Percentiles rank a stretch among this genome's conserved stretches.
These are phyloP conservation scores for Xanthoconium separans DNA, from an alignment of 1,284 basidiomycete species.

Conservation along the genomic window DNA sequence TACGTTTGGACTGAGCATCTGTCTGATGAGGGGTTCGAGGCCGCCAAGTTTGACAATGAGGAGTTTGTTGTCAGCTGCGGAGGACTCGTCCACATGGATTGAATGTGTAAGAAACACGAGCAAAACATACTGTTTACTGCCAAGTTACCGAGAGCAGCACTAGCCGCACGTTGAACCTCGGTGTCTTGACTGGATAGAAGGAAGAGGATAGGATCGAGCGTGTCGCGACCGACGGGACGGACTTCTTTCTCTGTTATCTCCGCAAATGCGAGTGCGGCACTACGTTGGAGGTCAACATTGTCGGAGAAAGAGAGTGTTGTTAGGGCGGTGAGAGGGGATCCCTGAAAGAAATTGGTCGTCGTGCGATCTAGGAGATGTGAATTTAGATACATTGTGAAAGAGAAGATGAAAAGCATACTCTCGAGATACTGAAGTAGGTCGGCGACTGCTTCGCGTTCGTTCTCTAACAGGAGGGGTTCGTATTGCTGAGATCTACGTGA, in stretches of 20 bases:
- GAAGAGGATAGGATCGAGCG: slow-evolving; percentile 97
- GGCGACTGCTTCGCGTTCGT: slow-evolving; percentile 97
- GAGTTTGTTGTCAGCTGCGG: slow-evolving; percentile 94
- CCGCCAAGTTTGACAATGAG: slow-evolving; percentile 98
- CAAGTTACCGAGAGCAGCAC: slow-evolving; percentile 97
- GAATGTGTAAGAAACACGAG: slow-evolving; percentile 20
- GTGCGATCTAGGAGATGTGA: slow-evolving; percentile 71
- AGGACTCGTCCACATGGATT: slow-evolving; percentile 21
- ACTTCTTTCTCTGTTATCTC: slow-evolving; percentile 99
- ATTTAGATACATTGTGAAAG: slow-evolving; percentile 10
- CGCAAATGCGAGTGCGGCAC: slow-evolving; percentile 96
- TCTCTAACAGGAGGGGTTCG: slow-evolving; percentile 94
- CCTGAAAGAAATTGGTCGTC: slow-evolving; percentile 95
- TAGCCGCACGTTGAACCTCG: slow-evolving; percentile 97
- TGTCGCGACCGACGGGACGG: slow-evolving; percentile 94
- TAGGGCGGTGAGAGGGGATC: slow-evolving; percentile 88
- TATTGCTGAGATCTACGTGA: slow-evolving; percentile 82
- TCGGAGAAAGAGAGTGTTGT: slow-evolving; percentile 99
- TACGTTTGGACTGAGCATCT: slow-evolving; percentile 99
- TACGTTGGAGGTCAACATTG: slow-evolving; percentile 98
- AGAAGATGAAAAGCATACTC: slow-evolving; percentile 53
- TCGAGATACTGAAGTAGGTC: slow-evolving; percentile 97
- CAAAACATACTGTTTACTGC: slow-evolving; percentile 90
- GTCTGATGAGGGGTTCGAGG: slow-evolving; percentile 95
- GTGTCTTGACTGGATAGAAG: slow-evolving; percentile 97